Percentiles rank a stretch among this genome's conserved stretches.
Evolutionary conservation across 129 eudicot species (phyloP).

Genomic region (Arctium lappa): DNA sequence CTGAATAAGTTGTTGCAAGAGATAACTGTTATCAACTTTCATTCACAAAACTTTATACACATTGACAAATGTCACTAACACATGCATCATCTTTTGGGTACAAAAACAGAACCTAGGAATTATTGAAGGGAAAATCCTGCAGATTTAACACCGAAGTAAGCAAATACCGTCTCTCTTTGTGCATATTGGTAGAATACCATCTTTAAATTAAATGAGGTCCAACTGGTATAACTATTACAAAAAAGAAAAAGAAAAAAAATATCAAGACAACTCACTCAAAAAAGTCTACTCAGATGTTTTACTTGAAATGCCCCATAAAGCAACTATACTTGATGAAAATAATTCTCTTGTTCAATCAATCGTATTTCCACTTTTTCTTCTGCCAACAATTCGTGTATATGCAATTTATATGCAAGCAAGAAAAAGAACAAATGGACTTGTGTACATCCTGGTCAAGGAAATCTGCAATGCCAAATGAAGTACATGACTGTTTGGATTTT

Average conservation of each 20-base stretch:
- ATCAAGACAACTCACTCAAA: no score
- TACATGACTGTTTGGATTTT: neutral
- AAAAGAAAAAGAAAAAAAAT: neutral
- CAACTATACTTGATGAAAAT: neutral
- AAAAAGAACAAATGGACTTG: neutral
- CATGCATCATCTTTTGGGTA: neutral
- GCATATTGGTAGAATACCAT: neutral
- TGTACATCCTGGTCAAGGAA: neutral
- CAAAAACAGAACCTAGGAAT: neutral
- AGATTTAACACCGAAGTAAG: neutral
- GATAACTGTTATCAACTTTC: neutral
- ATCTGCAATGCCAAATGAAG: neutral
- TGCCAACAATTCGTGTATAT: neutral
- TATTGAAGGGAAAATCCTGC: neutral
- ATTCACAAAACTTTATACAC: neutral
- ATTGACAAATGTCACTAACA: neutral
- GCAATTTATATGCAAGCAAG: neutral
- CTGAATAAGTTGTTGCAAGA: constrained; percentile 41
- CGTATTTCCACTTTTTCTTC: neutral
- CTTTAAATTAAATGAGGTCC: neutral
- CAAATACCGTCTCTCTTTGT: neutral
- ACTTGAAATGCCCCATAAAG: neutral
- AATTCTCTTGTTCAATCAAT: neutral
- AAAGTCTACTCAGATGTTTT: no score
- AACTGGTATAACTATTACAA: neutral